These are phyloP conservation scores for Madurella fahalii DNA, from an alignment of 2,329 filamentous ascomycete species.

Conservation along the genomic window DNA sequence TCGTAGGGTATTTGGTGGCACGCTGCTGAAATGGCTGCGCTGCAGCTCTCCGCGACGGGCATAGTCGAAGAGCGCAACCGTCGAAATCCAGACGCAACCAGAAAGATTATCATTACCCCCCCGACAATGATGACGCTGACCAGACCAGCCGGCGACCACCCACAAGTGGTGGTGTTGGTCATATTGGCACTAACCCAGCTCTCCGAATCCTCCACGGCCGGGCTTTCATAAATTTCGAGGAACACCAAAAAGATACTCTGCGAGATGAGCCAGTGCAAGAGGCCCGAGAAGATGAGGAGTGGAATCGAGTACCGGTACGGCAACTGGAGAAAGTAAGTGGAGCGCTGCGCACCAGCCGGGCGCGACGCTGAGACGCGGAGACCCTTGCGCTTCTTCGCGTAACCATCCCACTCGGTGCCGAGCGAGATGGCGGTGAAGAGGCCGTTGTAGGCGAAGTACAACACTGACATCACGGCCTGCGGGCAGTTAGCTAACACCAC, in stretches of 20 bases:
- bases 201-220: not conserved
- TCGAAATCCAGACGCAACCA: not conserved
- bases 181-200: too few relatives aligned
- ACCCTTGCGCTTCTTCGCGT: slow-evolving; percentile 33
- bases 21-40: slow-evolving; percentile 4
- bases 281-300: slow-evolving; percentile 31
- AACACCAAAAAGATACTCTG: slow-evolving; percentile 42
- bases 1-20: not conserved
- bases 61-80: not conserved
- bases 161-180: not conserved
- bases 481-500: slow-evolving; percentile 43
- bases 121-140: not conserved
- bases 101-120: not conserved
- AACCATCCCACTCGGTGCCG: slow-evolving; percentile 43
- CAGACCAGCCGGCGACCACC: slow-evolving; percentile 2
- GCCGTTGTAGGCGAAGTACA: slow-evolving; percentile 43
- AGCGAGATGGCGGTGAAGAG: slow-evolving; percentile 44
- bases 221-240: not conserved
- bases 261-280: slow-evolving; percentile 48
- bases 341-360: slow-evolving; percentile 36
- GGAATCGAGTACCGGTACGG: slow-evolving; percentile 43
- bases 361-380: slow-evolving; percentile 39
- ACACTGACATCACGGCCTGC: slow-evolving; percentile 43
- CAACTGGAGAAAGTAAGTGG: slow-evolving; percentile 42
- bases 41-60: slow-evolving; percentile 7